Percentiles rank a stretch among this genome's conserved stretches.
These are phyloP conservation scores for Metschnikowia lunata DNA, from an alignment of 805 yeast species.

Conservation along the genomic window DNA sequence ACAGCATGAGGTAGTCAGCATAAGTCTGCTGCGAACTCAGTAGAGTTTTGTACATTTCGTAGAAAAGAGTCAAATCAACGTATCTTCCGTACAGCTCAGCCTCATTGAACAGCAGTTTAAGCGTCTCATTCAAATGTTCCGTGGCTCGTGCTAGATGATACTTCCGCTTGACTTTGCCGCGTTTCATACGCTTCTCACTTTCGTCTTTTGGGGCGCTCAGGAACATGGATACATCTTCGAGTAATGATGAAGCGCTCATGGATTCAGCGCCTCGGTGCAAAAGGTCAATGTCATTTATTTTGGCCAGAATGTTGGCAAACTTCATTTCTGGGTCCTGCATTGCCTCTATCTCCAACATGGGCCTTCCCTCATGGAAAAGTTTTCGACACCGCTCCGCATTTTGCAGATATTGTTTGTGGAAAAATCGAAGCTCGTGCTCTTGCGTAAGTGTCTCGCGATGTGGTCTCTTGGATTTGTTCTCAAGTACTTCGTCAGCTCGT, in stretches of 20 bases:
- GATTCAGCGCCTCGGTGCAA: slow-evolving; percentile 11
- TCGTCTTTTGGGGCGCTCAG: slow-evolving; percentile 27
- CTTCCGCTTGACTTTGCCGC: slow-evolving; percentile 25
- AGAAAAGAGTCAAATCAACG: slow-evolving; percentile 52
- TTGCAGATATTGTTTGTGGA: slow-evolving; percentile 44
- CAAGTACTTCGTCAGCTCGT: slow-evolving; percentile 10
- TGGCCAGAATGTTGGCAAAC: slow-evolving; percentile 29
- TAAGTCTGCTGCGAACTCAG: slow-evolving; percentile 33
- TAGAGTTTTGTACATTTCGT: slow-evolving; percentile 49
- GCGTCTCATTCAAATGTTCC: slow-evolving; percentile 33
- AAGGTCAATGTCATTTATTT: slow-evolving; percentile 24
- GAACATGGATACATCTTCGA: slow-evolving; percentile 17
- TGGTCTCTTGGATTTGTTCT: slow-evolving; percentile 34
- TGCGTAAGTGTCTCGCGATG: slow-evolving; percentile 52
- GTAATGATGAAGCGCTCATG: slow-evolving; percentile 15
- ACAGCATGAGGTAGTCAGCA: slow-evolving; percentile 44
- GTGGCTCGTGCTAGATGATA: slow-evolving; percentile 49
- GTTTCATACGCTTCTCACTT: slow-evolving; percentile 17
- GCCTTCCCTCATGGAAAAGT: neutral
- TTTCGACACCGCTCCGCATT: slow-evolving; percentile 9
- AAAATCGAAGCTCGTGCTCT: slow-evolving; percentile 59
- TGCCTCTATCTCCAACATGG: slow-evolving; percentile 8
- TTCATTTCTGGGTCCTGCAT: slow-evolving; percentile 20
- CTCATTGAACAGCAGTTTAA: slow-evolving; percentile 49
- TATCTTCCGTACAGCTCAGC: slow-evolving; percentile 63